Base-by-base conservation (phyloP, 805 yeast species). In the Candida suzukii region DNA sequence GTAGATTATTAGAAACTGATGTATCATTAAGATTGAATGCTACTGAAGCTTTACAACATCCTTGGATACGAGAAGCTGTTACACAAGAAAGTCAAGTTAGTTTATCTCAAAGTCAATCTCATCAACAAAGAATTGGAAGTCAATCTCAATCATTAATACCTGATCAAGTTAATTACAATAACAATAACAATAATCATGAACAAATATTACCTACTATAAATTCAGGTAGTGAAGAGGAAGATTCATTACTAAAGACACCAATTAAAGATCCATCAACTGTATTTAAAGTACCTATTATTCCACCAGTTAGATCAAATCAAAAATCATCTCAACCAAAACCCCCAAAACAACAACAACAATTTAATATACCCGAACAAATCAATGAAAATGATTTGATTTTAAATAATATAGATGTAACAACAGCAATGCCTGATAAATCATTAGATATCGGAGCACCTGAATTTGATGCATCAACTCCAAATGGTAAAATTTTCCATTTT, bases 1-100 rank as follows among this genome's bases (percentile, higher is more conserved):
- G 73, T 41, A 61, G 78, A 18, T 66, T 95, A 43, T 68, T 93
- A 14, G 84, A 83, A 54, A 88, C 84, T 2, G 83, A 88, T 55
- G 95, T 95, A 1, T 63, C 70, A 28, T 58, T 72, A 31, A 71
- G 99, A 45, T 71, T 85, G 17, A 77, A 82, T 17, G 96, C 98
- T 0, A 66, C 67, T 7, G 76, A 74, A 41, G 97, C 97, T 0
- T 67, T 91, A 36, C 57, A 66, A 17, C 95, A 88, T 57, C 82
- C 83, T 3, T 93, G 99, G 99, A 67, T 91, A n/a, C 58, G 46
- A 17, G 68, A 57, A 24, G 46, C 56, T 34, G 27, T 50, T 30
- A 35, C 51, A n/a, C 39, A 53, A 41, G 52, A 52, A 36, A 52
- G 64, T 33, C 61, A 73, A 41, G 66, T 80, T 3, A 79, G 87